Evolutionary conservation across 1,139 yeast species (phyloP).

Genomic region (Pichia sp.): DNA sequence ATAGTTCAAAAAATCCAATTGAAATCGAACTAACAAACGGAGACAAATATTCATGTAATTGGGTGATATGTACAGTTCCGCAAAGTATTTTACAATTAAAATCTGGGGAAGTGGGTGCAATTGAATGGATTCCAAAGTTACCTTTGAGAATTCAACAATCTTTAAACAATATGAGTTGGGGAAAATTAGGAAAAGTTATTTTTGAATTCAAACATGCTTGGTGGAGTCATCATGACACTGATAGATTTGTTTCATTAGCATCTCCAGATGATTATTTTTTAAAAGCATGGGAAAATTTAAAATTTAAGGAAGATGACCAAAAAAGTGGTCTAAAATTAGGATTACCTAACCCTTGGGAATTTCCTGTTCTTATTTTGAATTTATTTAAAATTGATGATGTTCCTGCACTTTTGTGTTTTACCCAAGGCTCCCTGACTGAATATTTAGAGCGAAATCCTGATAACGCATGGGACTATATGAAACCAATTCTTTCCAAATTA

Average conservation of each 20-base stretch:
- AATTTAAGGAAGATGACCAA: background rate
- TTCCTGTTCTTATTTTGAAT: conserved; percentile 48
- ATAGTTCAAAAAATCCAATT: conserved; percentile 18
- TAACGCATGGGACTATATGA: conserved; percentile 37
- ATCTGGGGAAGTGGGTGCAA: conserved; percentile 33
- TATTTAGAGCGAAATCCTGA: conserved; percentile 37
- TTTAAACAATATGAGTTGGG: conserved; percentile 50
- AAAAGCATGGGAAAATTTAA: background rate
- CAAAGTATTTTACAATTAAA: conserved; percentile 52
- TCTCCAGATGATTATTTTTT: conserved; percentile 26
- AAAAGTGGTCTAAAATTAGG: background rate
- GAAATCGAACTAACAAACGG: conserved; percentile 28
- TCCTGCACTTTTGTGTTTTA: conserved; percentile 53
- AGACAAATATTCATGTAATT: conserved; percentile 36
- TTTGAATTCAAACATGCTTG: conserved; percentile 62
- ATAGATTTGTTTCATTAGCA: conserved; percentile 46
- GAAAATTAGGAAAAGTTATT: conserved; percentile 70
- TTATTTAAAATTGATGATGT: conserved; percentile 33
- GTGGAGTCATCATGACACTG: conserved; percentile 49
- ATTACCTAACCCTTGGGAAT: conserved; percentile 36
- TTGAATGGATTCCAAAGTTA: conserved; percentile 55
- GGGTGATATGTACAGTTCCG: conserved; percentile 68
- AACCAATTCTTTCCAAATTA: conserved; percentile 35
- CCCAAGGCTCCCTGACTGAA: conserved; percentile 66
- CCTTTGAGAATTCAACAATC: conserved; percentile 43